Base-by-base conservation (phyloP, 768 basidiomycete genomes). In the Kwoniella heveanensis region DNA sequence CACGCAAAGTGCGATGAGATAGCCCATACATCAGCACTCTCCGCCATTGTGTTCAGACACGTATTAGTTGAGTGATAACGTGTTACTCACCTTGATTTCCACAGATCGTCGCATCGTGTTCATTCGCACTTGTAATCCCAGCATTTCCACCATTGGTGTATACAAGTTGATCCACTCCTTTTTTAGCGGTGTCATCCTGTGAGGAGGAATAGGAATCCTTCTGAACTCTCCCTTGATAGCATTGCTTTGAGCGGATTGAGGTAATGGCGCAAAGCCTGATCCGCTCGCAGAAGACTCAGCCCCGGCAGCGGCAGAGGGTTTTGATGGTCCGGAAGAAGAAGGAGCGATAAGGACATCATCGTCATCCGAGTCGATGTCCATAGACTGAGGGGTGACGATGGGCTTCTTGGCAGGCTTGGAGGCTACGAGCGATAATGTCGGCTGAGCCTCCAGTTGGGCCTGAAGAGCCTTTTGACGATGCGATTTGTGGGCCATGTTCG, bases 141-240 rank as follows among this genome's bases (percentile, higher is more conserved):
- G 83, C 68, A 96, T 89, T 83, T 99, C 95, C 2, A 95, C 94
- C 72, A 99, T 82, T 0, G 96, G 96, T 0, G 92, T 90, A 77
- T 98, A 97, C 62, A 97, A 87, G 77, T 90, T 90, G 54, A 95
- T 84, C 94, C 94, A 97, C 68, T 96, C 93, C 76, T 90, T 91
- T 82, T 96, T 95, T 57, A 98, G 81, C 2, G 96, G 96, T 10
- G 93, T 92, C 91, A 97, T 94, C 55, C 96, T 87, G 79, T 99
- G 96, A 9, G 92, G 92, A 13, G 96, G 96, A 79, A 99, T 90
- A 12, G 91, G 83, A 74, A 99, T 87, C 57, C 91, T 85, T 77
- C 95, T 83, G n/a, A 85, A 87, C 81, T 98, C 95, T 3, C 90
- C 88, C 78, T 88, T 91, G 62, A 88, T 82, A 10, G 83, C 79